phyloP scores from a whole-genome alignment of 345 rosid species.

The Dimocarpus longan region DNA sequence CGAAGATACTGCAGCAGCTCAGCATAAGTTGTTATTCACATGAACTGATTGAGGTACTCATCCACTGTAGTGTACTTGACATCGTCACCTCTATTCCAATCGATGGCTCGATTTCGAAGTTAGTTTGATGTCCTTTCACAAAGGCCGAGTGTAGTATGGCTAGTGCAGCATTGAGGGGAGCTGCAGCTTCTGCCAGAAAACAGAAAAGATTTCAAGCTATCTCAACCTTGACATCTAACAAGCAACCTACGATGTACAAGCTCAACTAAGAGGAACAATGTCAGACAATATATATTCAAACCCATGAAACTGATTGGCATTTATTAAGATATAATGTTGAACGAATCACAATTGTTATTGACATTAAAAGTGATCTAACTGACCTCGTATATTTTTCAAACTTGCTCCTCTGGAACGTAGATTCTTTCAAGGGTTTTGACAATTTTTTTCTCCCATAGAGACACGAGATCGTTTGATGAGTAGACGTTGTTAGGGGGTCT shows the following conservation, averaged over 20 bases:
- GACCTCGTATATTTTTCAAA: conserved; percentile 52
- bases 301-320: neutral
- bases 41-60: conserved; percentile 42
- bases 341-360: no score
- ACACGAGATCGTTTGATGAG: conserved; percentile 60
- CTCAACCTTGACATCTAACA: neutral
- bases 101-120: conserved; percentile 48
- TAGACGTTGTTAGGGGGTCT: conserved; percentile 50
- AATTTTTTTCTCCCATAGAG: conserved; percentile 64
- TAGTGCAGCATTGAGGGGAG: neutral
- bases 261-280: no score
- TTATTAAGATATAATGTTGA: neutral
- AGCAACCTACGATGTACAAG: conserved; percentile 24
- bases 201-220: neutral
- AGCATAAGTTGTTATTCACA: conserved; percentile 11
- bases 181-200: neutral
- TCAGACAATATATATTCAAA: no score
- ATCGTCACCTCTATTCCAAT: conserved; percentile 56
- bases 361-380: neutral
- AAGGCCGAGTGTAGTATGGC: neutral
- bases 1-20: neutral
- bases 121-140: conserved; percentile 30
- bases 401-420: conserved; percentile 52
- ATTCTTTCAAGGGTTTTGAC: conserved; percentile 49
- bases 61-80: conserved; percentile 51